Conservation (phyloP, 164 flowering plant species). For the Santalum album region DNA sequence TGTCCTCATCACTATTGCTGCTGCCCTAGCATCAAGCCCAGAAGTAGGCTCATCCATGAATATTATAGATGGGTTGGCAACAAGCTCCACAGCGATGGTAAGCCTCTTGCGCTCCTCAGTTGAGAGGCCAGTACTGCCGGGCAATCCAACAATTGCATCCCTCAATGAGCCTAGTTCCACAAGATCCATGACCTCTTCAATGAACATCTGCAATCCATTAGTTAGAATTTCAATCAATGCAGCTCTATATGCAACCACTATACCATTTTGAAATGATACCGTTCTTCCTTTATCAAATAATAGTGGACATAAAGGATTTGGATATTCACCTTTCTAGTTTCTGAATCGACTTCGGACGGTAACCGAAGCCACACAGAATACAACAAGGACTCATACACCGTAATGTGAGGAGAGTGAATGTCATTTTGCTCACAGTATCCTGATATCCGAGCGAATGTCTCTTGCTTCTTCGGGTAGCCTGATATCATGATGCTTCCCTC, state of each 20-base stretch:
- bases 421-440: conserved; percentile 35
- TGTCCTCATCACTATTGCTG: conserved; percentile 32
- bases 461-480: conserved; percentile 36
- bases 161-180: conserved; percentile 25
- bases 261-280: too few species aligned
- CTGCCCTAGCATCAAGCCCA: conserved; percentile 34
- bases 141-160: conserved; percentile 30
- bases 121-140: conserved; percentile 31
- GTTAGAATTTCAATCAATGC: too few species aligned
- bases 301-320: background rate
- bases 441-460: conserved; percentile 31
- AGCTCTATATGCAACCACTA: too few species aligned
- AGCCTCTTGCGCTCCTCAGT: conserved; percentile 31
- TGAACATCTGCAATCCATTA: conserved; percentile 18
- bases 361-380: conserved; percentile 35
- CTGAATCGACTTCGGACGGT: conserved; percentile 22
- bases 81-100: conserved; percentile 29
- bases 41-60: conserved; percentile 40
- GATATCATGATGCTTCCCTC: conserved; percentile 26
- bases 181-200: conserved; percentile 29
- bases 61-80: conserved; percentile 29
- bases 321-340: conserved; percentile 19
- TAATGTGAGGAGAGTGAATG: conserved; percentile 33
- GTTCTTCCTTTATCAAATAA: background rate
- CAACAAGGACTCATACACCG: conserved; percentile 27